Base-by-base conservation (phyloP, 352 stramenopile species). In the Phytophthora pisi region DNA sequence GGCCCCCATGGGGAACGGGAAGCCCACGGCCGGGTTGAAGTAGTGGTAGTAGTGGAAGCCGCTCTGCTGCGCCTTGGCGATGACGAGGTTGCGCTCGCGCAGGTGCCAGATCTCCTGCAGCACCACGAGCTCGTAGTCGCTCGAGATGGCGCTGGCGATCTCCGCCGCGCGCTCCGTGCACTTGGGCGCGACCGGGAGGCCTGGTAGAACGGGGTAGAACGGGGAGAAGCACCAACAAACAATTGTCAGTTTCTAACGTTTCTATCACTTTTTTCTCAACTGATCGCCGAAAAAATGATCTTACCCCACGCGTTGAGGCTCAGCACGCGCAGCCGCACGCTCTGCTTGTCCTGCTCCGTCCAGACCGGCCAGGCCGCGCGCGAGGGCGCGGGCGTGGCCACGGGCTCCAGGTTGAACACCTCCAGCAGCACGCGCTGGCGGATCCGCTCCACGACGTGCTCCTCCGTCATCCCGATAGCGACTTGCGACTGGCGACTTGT, bases 91-190 rank as follows among this genome's bases (percentile, higher is more conserved):
- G 42, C 85, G 85, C 72, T 94, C 86, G 61, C 86, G 86, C 18
- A 84, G 68, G 59, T 94, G 86, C 86, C 86, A 94, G 40, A 94
- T 89, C 64, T 94, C 86, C 58, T 94, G 86, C 55, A 94, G 66
- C 53, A 91, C 82, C n/a, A 94, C 84, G n/a, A 94, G 71, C 34
- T 94, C 86, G 42, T 79, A 91, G 60, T 75, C 74, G n/a, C 26
- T 74, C 8, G 86, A 75, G 50, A 94, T 86, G 34, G 84, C 84
- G n/a, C 68, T 81, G 20, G 82, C 86, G 64, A 94, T 91, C 54
- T 90, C 75, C 0, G 66, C 45, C 1, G 82, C 86, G 15, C 86
- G 84, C 63, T 94, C 82, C 0, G 78, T 89, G 31, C 79, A 88
- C 49, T 91, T 81, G 6, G 86, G 86, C 24, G 86, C 81, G 5